Conservation (phyloP, 129 eudicot species). For the Kitagawia praeruptora region DNA sequence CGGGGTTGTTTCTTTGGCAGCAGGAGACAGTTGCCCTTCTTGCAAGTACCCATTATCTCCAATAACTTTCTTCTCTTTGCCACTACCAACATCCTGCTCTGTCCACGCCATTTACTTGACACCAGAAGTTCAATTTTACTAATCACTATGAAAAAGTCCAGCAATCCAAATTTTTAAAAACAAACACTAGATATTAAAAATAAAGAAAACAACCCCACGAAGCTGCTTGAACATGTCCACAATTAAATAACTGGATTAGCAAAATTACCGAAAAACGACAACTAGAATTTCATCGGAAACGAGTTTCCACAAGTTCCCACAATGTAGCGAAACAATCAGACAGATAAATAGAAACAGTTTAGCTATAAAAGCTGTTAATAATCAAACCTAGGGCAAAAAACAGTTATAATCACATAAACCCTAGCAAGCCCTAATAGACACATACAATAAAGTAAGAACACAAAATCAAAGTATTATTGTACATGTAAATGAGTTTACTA, state of each 20-base stretch:
- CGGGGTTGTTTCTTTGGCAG: slow-evolving; percentile 32
- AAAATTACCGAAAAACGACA: not conserved
- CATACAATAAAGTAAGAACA: not conserved
- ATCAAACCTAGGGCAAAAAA: not conserved
- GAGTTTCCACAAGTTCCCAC: not conserved
- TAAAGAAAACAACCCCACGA: not conserved
- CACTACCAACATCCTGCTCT: slow-evolving; percentile 53
- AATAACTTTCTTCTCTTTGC: slow-evolving; percentile 34
- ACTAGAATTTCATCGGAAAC: not conserved
- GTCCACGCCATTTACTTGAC: slow-evolving; percentile 47
- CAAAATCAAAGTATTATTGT: not conserved
- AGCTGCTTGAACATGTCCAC: not conserved
- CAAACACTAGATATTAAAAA: not conserved
- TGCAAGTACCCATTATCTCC: slow-evolving; percentile 41
- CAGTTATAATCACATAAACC: not conserved
- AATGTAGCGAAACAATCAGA: not conserved
- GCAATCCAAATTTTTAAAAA: not conserved
- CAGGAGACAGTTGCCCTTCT: slow-evolving; percentile 39
- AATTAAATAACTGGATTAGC: not conserved
- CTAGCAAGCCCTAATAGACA: not conserved
- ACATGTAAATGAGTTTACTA: not conserved
- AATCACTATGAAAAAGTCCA: slow-evolving; percentile 1
- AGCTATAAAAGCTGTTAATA: not conserved
- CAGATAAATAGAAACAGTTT: not conserved
- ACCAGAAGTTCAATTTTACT: slow-evolving; percentile 24